Percentiles rank a stretch among this genome's conserved stretches.
Conservation (phyloP, 2,329 filamentous ascomycete species). For the Cercospora sojina region DNA sequence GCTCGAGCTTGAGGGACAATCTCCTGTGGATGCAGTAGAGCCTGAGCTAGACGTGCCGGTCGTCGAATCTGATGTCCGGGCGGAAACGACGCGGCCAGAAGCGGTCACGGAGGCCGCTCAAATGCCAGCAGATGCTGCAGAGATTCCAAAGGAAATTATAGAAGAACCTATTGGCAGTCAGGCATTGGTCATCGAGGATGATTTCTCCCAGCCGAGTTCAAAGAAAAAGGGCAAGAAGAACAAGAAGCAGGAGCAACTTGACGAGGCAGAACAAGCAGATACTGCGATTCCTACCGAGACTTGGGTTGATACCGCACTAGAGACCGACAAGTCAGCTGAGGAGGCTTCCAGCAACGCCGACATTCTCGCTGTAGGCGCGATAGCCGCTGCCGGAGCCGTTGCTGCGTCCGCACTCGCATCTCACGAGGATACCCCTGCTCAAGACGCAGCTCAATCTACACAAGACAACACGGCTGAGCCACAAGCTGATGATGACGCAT, state of each 20-base stretch:
- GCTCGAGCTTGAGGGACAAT: background rate
- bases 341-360: background rate
- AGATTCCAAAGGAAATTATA: background rate
- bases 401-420: background rate
- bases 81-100: background rate
- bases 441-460: background rate
- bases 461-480: background rate
- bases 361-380: background rate
- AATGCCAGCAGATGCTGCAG: background rate
- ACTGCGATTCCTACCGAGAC: background rate
- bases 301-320: background rate
- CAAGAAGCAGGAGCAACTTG: slow-evolving; percentile 37
- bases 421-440: background rate
- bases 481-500: background rate
- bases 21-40: background rate
- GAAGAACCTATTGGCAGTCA: background rate
- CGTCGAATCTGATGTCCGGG: background rate
- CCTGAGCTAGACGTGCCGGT: background rate
- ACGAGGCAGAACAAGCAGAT: slow-evolving; percentile 12
- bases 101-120: background rate
- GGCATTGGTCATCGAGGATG: background rate
- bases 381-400: background rate
- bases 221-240: slow-evolving; percentile 42
- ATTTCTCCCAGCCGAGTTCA: slow-evolving; percentile 16
- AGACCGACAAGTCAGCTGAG: background rate